Evolutionary conservation across 164 flowering plant species (phyloP).

Genomic region (Taxillus chinensis): DNA sequence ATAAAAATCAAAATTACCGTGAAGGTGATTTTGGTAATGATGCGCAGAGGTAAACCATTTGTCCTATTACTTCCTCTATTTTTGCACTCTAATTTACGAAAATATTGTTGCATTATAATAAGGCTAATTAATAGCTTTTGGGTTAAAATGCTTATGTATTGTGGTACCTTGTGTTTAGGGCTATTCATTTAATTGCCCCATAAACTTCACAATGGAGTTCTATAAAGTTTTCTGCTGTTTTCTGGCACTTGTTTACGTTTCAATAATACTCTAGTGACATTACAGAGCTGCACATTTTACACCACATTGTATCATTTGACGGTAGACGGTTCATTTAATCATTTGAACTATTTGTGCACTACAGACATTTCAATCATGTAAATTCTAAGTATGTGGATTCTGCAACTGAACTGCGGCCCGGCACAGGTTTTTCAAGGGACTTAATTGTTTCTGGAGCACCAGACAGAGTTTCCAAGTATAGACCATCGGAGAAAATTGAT

Average conservation of each 20-base stretch:
- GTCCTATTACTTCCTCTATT: background rate
- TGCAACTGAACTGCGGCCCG: conserved; percentile 15
- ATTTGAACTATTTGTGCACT: background rate
- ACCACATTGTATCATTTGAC: background rate
- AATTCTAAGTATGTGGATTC: conserved; percentile 19
- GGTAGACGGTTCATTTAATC: background rate
- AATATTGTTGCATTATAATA: background rate
- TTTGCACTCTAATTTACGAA: background rate
- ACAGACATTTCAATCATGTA: conserved; percentile 14
- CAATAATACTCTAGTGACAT: too few species aligned
- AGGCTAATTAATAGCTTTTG: too few species aligned
- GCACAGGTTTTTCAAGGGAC: conserved; percentile 17
- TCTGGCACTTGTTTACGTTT: too few species aligned
- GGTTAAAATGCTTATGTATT: too few species aligned
- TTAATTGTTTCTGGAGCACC: conserved; percentile 14
- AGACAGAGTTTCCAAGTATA: conserved; percentile 20
- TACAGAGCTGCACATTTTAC: too few species aligned
- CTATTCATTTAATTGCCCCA: too few species aligned
- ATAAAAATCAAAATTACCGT: conserved; percentile 8
- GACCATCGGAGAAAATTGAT: conserved; percentile 12
- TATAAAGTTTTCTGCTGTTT: too few species aligned
- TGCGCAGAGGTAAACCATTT: conserved; percentile 17
- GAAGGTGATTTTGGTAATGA: conserved; percentile 19
- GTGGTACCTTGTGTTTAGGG: too few species aligned
- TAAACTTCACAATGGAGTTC: too few species aligned